Conservation (phyloP, 257 asterid species). For the Solanum appendiculatum region DNA sequence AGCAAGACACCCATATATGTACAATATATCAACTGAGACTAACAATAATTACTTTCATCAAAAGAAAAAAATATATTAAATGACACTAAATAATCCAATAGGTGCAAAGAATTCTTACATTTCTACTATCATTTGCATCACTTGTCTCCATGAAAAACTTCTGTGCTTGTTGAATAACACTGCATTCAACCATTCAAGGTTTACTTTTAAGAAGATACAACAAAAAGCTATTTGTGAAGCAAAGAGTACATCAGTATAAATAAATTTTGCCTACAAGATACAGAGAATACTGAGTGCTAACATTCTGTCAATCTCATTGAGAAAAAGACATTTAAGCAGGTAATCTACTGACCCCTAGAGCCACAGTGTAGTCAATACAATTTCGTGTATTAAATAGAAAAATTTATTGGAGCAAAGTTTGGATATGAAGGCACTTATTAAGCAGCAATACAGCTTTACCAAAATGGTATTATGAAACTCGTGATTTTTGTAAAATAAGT, state of each 20-base stretch:
- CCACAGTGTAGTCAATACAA: not conserved
- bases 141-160: conserved; percentile 73
- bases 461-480: not conserved
- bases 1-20: conserved; percentile 3
- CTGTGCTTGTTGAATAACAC: conserved; percentile 80
- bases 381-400: not conserved
- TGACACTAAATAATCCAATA: not conserved
- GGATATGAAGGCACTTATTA: not conserved
- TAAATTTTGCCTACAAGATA: not conserved
- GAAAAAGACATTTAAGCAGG: not conserved
- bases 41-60: not conserved
- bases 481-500: not conserved
- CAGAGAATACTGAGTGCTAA: not conserved
- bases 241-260: not conserved
- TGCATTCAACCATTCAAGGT: conserved; percentile 25
- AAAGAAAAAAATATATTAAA: not conserved
- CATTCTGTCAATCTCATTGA: not conserved
- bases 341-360: not conserved
- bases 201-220: not conserved
- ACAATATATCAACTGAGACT: not conserved
- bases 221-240: not conserved
- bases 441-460: not conserved
- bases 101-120: conserved; percentile 43
- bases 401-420: not conserved
- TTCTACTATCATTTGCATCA: conserved; percentile 63